A percentile compares a stretch with the other conserved stretches of the same genome.
Evolutionary conservation across 106 monocot species (phyloP).

Genomic region (Acorus gramineus): DNA sequence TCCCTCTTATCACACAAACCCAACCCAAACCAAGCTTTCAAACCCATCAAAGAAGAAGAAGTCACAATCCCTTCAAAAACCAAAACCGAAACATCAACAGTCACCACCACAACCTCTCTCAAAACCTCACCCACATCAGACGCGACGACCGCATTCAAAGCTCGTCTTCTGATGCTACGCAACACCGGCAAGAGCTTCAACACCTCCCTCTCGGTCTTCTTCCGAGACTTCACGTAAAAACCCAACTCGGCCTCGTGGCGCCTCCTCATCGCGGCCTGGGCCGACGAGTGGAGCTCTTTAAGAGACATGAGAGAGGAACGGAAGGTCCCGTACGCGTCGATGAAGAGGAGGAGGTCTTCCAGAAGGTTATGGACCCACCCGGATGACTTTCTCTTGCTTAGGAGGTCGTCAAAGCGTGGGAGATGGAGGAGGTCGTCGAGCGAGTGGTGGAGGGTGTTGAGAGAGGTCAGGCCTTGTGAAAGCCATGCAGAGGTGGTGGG

Average conservation of each 20-base stretch:
- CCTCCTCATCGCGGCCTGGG: slow-evolving; percentile 35
- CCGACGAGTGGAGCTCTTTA: slow-evolving; percentile 18
- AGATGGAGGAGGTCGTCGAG: slow-evolving; percentile 52
- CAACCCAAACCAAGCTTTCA: slow-evolving; percentile 16
- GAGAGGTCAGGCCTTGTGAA: slow-evolving; percentile 30
- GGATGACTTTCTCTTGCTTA: slow-evolving; percentile 3
- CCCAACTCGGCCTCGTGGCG: slow-evolving; percentile 23
- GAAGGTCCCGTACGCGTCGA: slow-evolving; percentile 51
- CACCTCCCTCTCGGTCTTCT: slow-evolving; percentile 51
- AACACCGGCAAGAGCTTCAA: slow-evolving; percentile 16
- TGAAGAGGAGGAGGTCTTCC: slow-evolving; percentile 58
- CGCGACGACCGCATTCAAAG: background rate
- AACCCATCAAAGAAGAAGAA: slow-evolving; percentile 8
- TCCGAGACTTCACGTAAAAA: slow-evolving; percentile 22
- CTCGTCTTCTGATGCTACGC: slow-evolving; percentile 5
- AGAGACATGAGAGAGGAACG: slow-evolving; percentile 24
- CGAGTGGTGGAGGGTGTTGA: slow-evolving; percentile 29
- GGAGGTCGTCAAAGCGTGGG: slow-evolving; percentile 33
- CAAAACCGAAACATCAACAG: slow-evolving; percentile 12
- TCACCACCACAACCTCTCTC: slow-evolving; percentile 20
- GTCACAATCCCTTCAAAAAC: slow-evolving; percentile 25
- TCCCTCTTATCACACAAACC: slow-evolving; percentile 3
- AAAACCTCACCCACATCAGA: slow-evolving; percentile 8
- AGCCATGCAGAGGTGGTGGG: slow-evolving; percentile 13
- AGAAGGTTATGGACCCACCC: slow-evolving; percentile 29